Conservation (phyloP, 208 protist species). For the Lotmaria passim region DNA sequence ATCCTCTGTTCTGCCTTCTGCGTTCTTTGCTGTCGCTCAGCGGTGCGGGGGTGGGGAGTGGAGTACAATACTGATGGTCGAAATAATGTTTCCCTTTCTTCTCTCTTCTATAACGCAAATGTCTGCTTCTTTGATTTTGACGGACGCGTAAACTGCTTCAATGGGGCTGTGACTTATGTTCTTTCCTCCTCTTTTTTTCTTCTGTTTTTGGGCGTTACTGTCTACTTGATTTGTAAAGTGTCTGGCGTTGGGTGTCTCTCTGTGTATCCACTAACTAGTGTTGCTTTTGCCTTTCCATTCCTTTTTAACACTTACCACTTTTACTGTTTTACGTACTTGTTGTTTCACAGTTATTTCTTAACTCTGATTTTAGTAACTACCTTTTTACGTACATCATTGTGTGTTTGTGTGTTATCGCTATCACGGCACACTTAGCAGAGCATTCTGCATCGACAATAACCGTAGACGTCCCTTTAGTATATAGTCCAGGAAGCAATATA, state of each 20-base stretch:
- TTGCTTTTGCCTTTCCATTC: constrained; percentile 9
- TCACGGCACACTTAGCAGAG: not conserved
- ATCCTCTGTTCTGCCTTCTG: too few relatives aligned
- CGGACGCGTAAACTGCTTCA: too few relatives aligned
- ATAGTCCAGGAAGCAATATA: not conserved
- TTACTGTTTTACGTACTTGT: constrained; percentile 6
- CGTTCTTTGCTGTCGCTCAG: too few relatives aligned
- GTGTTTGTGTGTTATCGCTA: not conserved
- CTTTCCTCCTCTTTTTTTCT: constrained; percentile 1
- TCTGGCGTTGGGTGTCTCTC: not conserved
- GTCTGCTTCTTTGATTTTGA: too few relatives aligned
- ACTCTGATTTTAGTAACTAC: too few relatives aligned
- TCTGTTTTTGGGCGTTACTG: not conserved
- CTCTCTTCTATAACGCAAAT: too few relatives aligned
- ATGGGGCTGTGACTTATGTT: too few relatives aligned
- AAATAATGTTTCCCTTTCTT: too few relatives aligned
- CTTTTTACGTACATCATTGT: not conserved
- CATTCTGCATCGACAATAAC: not conserved
- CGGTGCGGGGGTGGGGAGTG: too few relatives aligned
- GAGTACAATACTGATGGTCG: too few relatives aligned
- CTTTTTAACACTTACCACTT: constrained; percentile 3
- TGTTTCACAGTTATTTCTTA: too few relatives aligned
- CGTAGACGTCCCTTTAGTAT: too few relatives aligned
- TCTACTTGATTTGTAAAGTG: not conserved
- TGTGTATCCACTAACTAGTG: not conserved